Evolutionary conservation across 78 protist genomes (phyloP), one percentile per base, ranked within the genome.

Genomic region (Cavenderia fasciculata): DNA sequence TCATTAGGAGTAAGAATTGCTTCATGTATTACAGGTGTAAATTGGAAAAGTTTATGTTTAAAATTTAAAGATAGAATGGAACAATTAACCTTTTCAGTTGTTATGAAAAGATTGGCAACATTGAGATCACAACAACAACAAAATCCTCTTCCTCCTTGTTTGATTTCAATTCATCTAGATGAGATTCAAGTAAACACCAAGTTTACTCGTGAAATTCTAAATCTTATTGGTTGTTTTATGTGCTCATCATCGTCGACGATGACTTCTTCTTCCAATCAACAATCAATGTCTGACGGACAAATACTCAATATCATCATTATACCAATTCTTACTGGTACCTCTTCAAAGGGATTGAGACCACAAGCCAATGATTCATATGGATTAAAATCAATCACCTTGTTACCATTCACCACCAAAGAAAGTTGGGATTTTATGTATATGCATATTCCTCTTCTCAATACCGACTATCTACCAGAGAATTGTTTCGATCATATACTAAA

Each of bases 251-350:
- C 12, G 27, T 49, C 54, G 54, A 14, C 12, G 54, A 18, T 14
- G 12, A 12, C 14, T 14, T 12, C 54, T 14, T 18, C 27, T 49
- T 49, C 27, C 54, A n/a, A n/a, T 10, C 7, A 5, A n/a, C 34
- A 54, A 54, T 12, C 23, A 46, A 14, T 18, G 7, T 54, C 61
- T n/a, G 61, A 7, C 14, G 7, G 34, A 54, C 14, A 12, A 4
- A 14, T n/a, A 54, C 36, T 62, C 36, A 62, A 62, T 36, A 62
- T 62, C 29, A 36, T 62, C 5, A 10, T 62, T 11, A 16, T 62
- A 25, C 70, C 70, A 62, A 62, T 62, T 11, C 12, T 62, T 12
- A 62, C 70, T 23, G 70, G 70, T 36, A 62, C 70, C 5, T 62
- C 70, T 36, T 62, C 70, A 31, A 29, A 11, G 5, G 36, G 29